A percentile compares a stretch with the other conserved stretches of the same genome.
These are phyloP conservation scores for Lodderomyces metapsilosis DNA, from an alignment of 1,139 yeast genomes.

Conservation along the genomic window DNA sequence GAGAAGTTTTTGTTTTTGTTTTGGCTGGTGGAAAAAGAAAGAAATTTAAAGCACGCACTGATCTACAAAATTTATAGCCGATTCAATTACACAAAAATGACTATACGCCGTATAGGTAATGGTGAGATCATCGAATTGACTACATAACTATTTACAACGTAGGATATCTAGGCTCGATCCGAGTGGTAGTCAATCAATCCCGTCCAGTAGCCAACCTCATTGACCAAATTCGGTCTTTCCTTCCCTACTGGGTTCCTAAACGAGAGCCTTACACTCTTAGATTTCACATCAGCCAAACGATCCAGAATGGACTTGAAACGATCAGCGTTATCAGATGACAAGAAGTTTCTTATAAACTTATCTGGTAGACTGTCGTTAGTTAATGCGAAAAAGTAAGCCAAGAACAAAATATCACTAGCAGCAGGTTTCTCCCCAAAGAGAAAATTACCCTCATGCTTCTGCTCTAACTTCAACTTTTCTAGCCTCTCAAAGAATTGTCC, in stretches of 20 bases:
- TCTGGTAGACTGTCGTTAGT: conserved; percentile 42
- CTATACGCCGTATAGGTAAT: no score
- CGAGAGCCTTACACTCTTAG: neutral
- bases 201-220: conserved; percentile 28
- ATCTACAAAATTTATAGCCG: no score
- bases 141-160: neutral
- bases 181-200: conserved; percentile 1
- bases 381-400: conserved; percentile 40
- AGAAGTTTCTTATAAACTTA: conserved; percentile 34
- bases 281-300: neutral
- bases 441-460: conserved; percentile 1
- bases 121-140: no score
- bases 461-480: conserved; percentile 17
- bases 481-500: conserved; percentile 32
- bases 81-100: no score
- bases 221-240: conserved; percentile 37
- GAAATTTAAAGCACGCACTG: neutral
- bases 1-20: neutral
- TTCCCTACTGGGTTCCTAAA: conserved; percentile 25
- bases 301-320: neutral
- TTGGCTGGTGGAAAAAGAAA: conserved; percentile 1
- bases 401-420: conserved; percentile 24
- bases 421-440: conserved; percentile 13
- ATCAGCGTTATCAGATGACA: neutral
- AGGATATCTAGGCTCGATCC: no score